Conservation (phyloP, 352 stramenopile species). For the Pythium guiyangense region DNA sequence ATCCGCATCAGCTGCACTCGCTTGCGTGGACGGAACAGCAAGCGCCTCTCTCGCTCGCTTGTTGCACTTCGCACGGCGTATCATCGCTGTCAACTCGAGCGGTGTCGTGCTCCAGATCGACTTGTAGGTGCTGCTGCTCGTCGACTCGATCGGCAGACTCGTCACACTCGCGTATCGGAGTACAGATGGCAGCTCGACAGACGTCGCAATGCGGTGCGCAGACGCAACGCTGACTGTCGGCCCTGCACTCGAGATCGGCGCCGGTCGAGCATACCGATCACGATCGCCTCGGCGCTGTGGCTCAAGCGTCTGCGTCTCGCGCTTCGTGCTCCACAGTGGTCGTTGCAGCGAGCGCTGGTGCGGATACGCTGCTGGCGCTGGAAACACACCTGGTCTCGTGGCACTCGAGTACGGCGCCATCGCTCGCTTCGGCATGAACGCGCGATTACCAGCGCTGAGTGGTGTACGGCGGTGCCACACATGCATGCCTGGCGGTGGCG, state of each 20-base stretch:
- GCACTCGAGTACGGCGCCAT: neutral
- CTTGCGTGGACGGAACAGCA: neutral
- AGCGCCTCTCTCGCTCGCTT: neutral
- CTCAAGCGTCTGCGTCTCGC: neutral
- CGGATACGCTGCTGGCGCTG: neutral
- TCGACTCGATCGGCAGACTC: neutral
- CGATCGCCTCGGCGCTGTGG: neutral
- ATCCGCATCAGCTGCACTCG: neutral
- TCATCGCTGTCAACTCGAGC: constrained; percentile 9
- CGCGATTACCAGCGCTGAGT: neutral
- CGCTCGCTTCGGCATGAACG: neutral
- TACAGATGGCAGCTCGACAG: too few species aligned
- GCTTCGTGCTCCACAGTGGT: neutral
- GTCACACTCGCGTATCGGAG: too few species aligned
- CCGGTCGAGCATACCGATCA: neutral
- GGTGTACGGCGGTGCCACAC: neutral
- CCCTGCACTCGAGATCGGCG: neutral
- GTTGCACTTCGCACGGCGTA: neutral
- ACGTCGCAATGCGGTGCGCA: too few species aligned
- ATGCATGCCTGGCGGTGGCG: neutral
- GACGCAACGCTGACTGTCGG: too few species aligned
- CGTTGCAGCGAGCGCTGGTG: constrained; percentile 1
- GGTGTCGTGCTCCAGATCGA: constrained; percentile 12
- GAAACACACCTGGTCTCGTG: neutral
- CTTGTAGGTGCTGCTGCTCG: neutral